A percentile compares a stretch with the other conserved stretches of the same genome.
Evolutionary conservation across 345 rosid genomes (phyloP).

Genomic region (Moricandia moricandioides): DNA sequence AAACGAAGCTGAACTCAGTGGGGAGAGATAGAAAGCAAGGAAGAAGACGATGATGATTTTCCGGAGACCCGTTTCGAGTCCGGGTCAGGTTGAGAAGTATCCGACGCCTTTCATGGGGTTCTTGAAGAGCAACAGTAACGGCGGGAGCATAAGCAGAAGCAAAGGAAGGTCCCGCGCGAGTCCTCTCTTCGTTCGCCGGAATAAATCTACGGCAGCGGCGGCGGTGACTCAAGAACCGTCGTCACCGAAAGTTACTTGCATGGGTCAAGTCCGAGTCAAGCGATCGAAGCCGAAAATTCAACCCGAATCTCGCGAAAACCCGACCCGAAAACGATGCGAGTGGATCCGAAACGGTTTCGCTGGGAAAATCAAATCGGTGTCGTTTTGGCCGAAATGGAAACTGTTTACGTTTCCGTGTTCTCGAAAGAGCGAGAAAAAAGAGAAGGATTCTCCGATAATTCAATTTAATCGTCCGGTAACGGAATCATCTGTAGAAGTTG

Average conservation of each 20-base stretch:
- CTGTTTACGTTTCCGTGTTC: constrained; percentile 25
- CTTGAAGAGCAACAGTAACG: constrained; percentile 45
- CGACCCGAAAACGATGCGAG: constrained; percentile 41
- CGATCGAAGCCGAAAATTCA: constrained; percentile 47
- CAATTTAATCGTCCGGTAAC: constrained; percentile 34
- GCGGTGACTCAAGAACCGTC: constrained; percentile 71
- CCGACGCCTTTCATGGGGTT: constrained; percentile 79
- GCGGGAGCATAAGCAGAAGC: constrained; percentile 41
- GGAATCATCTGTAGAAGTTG: constrained; percentile 24
- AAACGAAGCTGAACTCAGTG: constrained; percentile 14
- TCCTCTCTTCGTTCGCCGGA: constrained; percentile 73
- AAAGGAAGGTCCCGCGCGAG: constrained; percentile 80
- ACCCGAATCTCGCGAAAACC: constrained; percentile 17
- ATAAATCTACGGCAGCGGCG: constrained; percentile 31
- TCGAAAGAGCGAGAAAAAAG: constrained; percentile 23
- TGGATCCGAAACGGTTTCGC: constrained; percentile 45
- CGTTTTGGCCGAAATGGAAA: constrained; percentile 46
- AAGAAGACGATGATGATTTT: constrained; percentile 46
- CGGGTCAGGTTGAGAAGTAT: constrained; percentile 74
- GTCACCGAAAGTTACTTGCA: constrained; percentile 95
- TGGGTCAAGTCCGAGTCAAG: constrained; percentile 87
- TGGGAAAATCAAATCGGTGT: constrained; percentile 30
- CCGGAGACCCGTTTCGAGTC: constrained; percentile 61
- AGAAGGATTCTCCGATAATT: constrained; percentile 28
- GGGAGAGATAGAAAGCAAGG: background rate